Evolutionary conservation across 371 early-diverging fungal genomes (phyloP).

Genomic region (Syncephalastrum racemosum): DNA sequence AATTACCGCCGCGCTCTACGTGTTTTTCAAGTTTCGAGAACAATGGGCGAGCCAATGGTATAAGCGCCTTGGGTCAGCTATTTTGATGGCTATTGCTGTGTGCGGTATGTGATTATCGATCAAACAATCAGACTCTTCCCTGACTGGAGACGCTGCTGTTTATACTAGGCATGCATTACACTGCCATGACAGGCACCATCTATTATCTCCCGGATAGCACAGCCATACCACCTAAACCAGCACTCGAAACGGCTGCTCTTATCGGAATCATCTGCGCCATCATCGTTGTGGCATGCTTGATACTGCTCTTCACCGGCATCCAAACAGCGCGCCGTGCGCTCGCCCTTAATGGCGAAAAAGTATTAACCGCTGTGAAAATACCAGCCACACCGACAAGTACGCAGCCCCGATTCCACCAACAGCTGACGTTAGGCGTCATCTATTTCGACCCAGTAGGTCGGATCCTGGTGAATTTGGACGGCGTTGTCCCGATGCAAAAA

Average conservation of each 20-base stretch:
- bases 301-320: conserved; percentile 23
- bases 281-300: conserved; percentile 33
- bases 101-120: conserved; percentile 29
- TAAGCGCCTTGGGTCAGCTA: conserved; percentile 40
- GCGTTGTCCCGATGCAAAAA: conserved; percentile 40
- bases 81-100: conserved; percentile 43
- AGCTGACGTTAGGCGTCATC: conserved; percentile 32
- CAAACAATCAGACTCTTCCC: conserved; percentile 1
- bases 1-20: conserved; percentile 32
- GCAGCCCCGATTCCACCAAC: neutral
- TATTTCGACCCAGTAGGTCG: conserved; percentile 39
- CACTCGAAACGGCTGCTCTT: conserved; percentile 25
- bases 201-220: conserved; percentile 22
- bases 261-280: conserved; percentile 41
- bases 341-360: conserved; percentile 10
- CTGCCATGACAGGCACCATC: conserved; percentile 39
- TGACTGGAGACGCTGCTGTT: neutral
- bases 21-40: conserved; percentile 48
- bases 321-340: neutral
- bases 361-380: too few relatives aligned
- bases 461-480: conserved; percentile 43
- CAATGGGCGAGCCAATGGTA: conserved; percentile 50
- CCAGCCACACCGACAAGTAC: too few relatives aligned
- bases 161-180: conserved; percentile 45
- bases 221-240: conserved; percentile 25